phyloP scores from a whole-genome alignment of 129 eudicot species.

The Escallonia herrerae region DNA sequence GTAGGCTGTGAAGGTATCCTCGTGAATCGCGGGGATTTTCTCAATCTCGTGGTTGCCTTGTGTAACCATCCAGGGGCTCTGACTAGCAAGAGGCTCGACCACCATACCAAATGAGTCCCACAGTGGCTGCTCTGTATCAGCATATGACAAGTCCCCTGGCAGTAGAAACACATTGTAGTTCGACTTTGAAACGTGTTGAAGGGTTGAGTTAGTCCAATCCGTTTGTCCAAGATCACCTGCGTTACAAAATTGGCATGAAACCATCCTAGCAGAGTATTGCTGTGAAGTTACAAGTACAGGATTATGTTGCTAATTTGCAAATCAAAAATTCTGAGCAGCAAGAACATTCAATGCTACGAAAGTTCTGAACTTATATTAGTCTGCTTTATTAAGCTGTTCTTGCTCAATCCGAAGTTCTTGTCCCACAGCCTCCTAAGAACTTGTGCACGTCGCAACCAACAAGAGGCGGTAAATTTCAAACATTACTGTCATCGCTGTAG shows the following conservation, averaged over 20 bases:
- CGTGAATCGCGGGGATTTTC: conserved; percentile 37
- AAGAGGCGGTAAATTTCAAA: no score
- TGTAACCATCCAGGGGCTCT: conserved; percentile 89
- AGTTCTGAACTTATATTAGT: no score
- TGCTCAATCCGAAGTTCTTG: no score
- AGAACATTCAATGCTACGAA: no score
- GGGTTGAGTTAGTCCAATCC: conserved; percentile 58
- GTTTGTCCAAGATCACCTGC: conserved; percentile 86
- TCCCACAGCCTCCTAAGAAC: no score
- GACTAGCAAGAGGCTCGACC: conserved; percentile 63
- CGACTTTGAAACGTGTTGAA: conserved; percentile 39
- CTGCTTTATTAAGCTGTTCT: no score
- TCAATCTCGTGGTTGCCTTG: conserved; percentile 85
- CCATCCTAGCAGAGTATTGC: no score
- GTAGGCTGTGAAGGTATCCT: conserved; percentile 39
- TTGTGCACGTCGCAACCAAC: no score
- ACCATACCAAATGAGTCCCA: conserved; percentile 76
- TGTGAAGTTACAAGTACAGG: no score
- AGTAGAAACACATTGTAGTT: conserved; percentile 55
- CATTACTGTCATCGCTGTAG: no score
- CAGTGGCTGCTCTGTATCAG: conserved; percentile 38
- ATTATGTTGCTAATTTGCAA: no score
- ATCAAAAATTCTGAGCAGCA: no score
- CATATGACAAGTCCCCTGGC: conserved; percentile 76
- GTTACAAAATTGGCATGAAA: neutral